Evolutionary conservation across 345 rosid genomes (phyloP), one percentile per base, ranked within the genome.

Genomic region (Balakata baccata): DNA sequence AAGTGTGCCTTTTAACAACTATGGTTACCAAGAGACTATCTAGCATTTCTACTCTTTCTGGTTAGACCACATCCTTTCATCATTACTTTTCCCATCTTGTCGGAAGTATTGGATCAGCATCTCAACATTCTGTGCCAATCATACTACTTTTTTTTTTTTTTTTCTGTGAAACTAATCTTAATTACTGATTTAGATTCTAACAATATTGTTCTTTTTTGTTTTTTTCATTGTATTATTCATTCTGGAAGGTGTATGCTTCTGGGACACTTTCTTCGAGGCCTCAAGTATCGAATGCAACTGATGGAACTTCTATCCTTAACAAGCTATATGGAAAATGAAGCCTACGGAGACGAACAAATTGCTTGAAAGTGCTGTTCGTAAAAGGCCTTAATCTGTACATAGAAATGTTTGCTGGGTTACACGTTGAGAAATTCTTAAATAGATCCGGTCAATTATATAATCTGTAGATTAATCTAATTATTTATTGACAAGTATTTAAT

Each of bases 21-120:
- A n/a, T n/a, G n/a, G n/a, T n/a, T n/a, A n/a, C n/a, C 92, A 6
- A 87, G 98, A 80, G 98, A 90, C 83, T 92, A 92, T 84, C 86
- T 94, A 56, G 98, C 98, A 2, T 94, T 97, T 45, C 89, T 92
- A 56, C 95, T 94, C 76, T 94, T 94, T 94, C 89, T 94, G 98
- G 97, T 94, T 70, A 81, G 91, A 34, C 75, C 74, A 16, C 22
- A 80, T 66, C 51, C 61, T 53, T 70, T 70, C 13, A 0, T 41
- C 41, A 34, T 53, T 75, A 39, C 16, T 37, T 10, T 43, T 58
- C 53, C 49, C 8, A 37, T 59, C 18, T 12, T 11, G 7, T 17
- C 23, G 6, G n/a, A 37, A 37, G 17, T 38, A 29, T 11, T 16
- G 46, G 45, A 25, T 23, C 34, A 58, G 62, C 14, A 58, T 10